Evolutionary conservation across 805 yeast species (phyloP), one percentile per base, ranked within the genome.

Genomic region (Priceomyces carsonii): DNA sequence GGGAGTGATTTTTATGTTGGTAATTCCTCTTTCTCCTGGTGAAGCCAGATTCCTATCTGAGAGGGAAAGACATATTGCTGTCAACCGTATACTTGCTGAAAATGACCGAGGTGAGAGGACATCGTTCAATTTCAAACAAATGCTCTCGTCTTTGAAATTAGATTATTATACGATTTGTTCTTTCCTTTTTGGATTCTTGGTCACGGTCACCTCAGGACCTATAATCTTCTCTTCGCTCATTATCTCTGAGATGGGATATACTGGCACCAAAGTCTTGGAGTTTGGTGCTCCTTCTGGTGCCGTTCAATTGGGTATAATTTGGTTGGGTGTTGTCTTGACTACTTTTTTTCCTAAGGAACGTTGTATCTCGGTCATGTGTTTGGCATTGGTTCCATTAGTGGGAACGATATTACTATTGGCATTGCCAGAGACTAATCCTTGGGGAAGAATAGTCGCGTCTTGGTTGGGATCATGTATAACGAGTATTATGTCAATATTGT

Each of bases 241-340:
- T 23, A 30, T 44, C 20, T 13, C 22, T n/a, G 32, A 38, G 32
- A 43, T 44, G 37, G 48, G 48, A 9, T 44, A 34, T 23, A 47
- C 40, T 27, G 19, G 39, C 16, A 47, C 47, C 32, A 39, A 54
- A 20, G 50, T 53, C 8, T 33, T 52, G 28, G 45, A 45, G 31
- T 51, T 48, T 32, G 50, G 55, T 6, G 44, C 56, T 29, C 61
- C 61, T 5, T 44, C 57, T 4, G 64, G 63, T 13, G 63, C 57
- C 7, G 44, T 58, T 14, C 62, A 57, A 36, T 42, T 57, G 10
- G 26, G 38, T 2, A 29, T 41, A 20, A 47, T 54, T 12, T 53
- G 57, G 57, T 26, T 51, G 10, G 57, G 58, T 16, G 50, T 43
- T 3, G 24, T 30, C 3, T 26, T 44, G 33, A 29, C 46, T 17